phyloP scores from a whole-genome alignment of 2,329 filamentous ascomycete species.

The Aspergillus niger region DNA sequence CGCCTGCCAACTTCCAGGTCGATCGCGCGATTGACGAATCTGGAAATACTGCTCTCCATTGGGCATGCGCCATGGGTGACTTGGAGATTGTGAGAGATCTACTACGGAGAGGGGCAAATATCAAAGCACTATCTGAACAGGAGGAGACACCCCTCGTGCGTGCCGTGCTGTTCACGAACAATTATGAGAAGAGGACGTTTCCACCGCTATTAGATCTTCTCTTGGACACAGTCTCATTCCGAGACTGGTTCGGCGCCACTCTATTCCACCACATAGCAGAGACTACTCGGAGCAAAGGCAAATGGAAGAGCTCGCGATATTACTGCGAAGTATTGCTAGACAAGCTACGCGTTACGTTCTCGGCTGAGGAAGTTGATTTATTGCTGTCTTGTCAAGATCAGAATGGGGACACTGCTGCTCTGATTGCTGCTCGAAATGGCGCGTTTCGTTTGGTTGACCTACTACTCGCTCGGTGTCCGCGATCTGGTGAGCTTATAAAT shows the following conservation, averaged over 20 bases:
- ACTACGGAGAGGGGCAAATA: slow-evolving; percentile 74
- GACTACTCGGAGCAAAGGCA: slow-evolving; percentile 81
- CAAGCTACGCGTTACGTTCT: slow-evolving; percentile 75
- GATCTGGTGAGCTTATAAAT: slow-evolving; percentile 77
- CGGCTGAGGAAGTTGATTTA: slow-evolving; percentile 73
- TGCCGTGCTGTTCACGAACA: slow-evolving; percentile 94
- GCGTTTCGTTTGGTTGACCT: slow-evolving; percentile 73
- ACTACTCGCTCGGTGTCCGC: slow-evolving; percentile 74
- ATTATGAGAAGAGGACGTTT: slow-evolving; percentile 90
- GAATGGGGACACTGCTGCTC: slow-evolving; percentile 87
- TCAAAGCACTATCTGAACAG: slow-evolving; percentile 67
- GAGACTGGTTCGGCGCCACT: slow-evolving; percentile 79
- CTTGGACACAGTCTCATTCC: slow-evolving; percentile 74
- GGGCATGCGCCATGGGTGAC: slow-evolving; percentile 97
- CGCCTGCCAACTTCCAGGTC: slow-evolving; percentile 82
- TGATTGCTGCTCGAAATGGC: slow-evolving; percentile 81
- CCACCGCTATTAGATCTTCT: slow-evolving; percentile 80
- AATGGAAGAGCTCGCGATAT: slow-evolving; percentile 85
- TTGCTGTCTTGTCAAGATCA: slow-evolving; percentile 81
- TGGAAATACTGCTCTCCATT: slow-evolving; percentile 89
- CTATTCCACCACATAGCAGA: slow-evolving; percentile 93
- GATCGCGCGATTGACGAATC: slow-evolving; percentile 93
- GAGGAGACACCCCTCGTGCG: slow-evolving; percentile 94
- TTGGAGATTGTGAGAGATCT: slow-evolving; percentile 87
- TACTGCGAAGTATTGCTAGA: slow-evolving; percentile 91